A percentile compares a stretch with the other conserved stretches of the same genome.
phyloP scores from a whole-genome alignment of 768 basidiomycete species.

The Dictyophora rubrovolvata region DNA sequence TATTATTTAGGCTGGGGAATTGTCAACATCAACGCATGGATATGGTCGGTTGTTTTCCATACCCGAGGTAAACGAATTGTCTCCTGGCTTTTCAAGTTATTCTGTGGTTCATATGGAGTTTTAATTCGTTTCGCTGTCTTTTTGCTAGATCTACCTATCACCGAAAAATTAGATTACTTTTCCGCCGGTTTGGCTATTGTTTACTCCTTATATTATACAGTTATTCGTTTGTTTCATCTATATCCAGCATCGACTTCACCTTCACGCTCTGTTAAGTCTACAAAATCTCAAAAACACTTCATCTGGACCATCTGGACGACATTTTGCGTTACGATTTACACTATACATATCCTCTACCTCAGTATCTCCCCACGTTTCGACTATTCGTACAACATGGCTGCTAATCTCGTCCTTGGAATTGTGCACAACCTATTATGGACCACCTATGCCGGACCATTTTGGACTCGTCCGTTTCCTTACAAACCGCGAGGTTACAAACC shows the following conservation, averaged over 20 bases:
- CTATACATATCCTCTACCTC: conserved; percentile 73
- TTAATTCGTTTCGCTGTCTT: background rate
- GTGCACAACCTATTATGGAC: conserved; percentile 78
- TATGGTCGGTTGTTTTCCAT: conserved; percentile 89
- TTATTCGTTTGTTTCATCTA: conserved; percentile 67
- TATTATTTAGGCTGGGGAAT: conserved; percentile 61
- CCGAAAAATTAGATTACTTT: conserved; percentile 93
- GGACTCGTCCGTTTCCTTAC: conserved; percentile 45
- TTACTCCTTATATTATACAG: conserved; percentile 67
- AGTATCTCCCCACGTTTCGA: conserved; percentile 70
- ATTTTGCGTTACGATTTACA: conserved; percentile 44
- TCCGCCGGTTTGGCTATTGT: conserved; percentile 81
- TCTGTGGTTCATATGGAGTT: background rate
- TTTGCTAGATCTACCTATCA: conserved; percentile 59
- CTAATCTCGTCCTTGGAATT: conserved; percentile 70
- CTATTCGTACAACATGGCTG: conserved; percentile 87
- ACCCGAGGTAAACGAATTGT: conserved; percentile 54
- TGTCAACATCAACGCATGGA: conserved; percentile 81
- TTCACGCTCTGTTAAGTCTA: conserved; percentile 17
- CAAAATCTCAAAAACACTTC: conserved; percentile 12
- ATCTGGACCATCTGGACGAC: conserved; percentile 46
- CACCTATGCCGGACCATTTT: conserved; percentile 48
- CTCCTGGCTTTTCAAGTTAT: background rate
- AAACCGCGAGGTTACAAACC: conserved; percentile 45
- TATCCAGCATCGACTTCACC: conserved; percentile 32